A percentile compares a stretch with the other conserved stretches of the same genome.
These are phyloP conservation scores for Pseudocercospora musae DNA, from an alignment of 2,329 filamentous ascomycete genomes.

Conservation along the genomic window DNA sequence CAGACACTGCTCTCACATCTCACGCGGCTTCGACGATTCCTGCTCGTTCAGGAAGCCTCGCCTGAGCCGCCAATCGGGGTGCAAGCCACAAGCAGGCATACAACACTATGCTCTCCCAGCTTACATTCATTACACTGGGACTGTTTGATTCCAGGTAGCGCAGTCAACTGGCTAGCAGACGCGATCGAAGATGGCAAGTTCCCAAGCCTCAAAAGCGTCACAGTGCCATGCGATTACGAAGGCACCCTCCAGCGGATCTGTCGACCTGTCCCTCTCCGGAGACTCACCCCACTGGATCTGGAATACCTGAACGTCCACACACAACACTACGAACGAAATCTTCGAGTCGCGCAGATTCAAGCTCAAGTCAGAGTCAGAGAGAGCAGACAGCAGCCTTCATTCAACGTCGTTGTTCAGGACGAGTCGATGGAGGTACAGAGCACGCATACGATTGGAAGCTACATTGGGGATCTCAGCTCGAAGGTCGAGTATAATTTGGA, in stretches of 20 bases:
- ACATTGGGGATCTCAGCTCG: conserved; percentile 59
- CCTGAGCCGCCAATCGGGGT: conserved; percentile 45
- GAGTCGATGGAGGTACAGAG: conserved; percentile 47
- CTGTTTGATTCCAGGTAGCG: conserved; percentile 53
- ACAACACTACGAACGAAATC: conserved; percentile 21
- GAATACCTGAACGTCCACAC: conserved; percentile 13
- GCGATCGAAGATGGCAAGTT: conserved; percentile 63
- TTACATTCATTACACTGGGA: conserved; percentile 59
- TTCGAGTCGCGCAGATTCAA: conserved; percentile 53
- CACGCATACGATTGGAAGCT: conserved; percentile 58
- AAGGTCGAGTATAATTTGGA: conserved; percentile 59
- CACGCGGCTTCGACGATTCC: conserved; percentile 47
- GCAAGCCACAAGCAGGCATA: conserved; percentile 35
- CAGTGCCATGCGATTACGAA: conserved; percentile 66
- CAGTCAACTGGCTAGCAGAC: conserved; percentile 61
- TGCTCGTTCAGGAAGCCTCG: conserved; percentile 50
- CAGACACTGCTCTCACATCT: conserved; percentile 52
- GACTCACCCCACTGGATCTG: conserved; percentile 48
- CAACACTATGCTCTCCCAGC: conserved; percentile 46
- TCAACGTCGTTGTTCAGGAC: conserved; percentile 56
- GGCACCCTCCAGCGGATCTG: conserved; percentile 68
- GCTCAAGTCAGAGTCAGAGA: conserved; percentile 65
- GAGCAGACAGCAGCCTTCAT: conserved; percentile 53
- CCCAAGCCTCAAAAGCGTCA: conserved; percentile 57
- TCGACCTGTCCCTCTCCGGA: conserved; percentile 56